phyloP scores from a whole-genome alignment of 345 rosid genomes.

The Cardiospermum halicacabum region DNA sequence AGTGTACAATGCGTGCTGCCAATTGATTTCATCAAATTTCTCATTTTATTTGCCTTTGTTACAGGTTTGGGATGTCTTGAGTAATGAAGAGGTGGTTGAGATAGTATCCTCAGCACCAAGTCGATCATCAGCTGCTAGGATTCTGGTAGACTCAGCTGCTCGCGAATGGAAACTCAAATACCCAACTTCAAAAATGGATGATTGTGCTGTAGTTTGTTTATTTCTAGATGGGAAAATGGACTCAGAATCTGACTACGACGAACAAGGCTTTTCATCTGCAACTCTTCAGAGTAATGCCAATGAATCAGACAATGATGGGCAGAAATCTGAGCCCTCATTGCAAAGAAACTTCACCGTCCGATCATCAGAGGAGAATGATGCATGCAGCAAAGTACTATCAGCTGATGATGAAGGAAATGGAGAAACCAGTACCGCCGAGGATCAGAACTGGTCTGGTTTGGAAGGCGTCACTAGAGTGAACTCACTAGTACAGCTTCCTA shows the following conservation, averaged over 20 bases:
- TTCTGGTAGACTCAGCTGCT: conserved; percentile 80
- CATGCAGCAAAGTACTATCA: conserved; percentile 26
- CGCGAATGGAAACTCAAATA: conserved; percentile 94
- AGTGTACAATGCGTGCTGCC: no score
- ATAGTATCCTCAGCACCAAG: conserved; percentile 75
- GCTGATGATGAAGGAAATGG: conserved; percentile 40
- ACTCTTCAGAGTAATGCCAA: conserved; percentile 60
- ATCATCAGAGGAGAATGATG: conserved; percentile 54
- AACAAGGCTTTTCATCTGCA: conserved; percentile 74
- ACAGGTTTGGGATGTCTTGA: conserved; percentile 98
- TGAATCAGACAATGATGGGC: conserved; percentile 80
- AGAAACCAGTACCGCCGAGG: conserved; percentile 34
- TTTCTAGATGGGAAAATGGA: conserved; percentile 97
- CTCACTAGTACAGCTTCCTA: conserved; percentile 95
- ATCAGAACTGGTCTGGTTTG: conserved; percentile 86
- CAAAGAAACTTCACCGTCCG: conserved; percentile 88
- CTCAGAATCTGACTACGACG: conserved; percentile 73
- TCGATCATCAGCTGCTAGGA: conserved; percentile 82
- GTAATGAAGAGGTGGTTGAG: conserved; percentile 95
- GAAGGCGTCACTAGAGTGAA: conserved; percentile 97
- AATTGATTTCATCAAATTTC: no score
- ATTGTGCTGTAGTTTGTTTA: conserved; percentile 96
- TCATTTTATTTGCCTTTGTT: conserved; percentile 4
- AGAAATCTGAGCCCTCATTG: conserved; percentile 75
- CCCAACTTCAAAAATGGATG: conserved; percentile 99